Evolutionary conservation across 352 stramenopile genomes (phyloP).

Genomic region (Globisporangium canariense): DNA sequence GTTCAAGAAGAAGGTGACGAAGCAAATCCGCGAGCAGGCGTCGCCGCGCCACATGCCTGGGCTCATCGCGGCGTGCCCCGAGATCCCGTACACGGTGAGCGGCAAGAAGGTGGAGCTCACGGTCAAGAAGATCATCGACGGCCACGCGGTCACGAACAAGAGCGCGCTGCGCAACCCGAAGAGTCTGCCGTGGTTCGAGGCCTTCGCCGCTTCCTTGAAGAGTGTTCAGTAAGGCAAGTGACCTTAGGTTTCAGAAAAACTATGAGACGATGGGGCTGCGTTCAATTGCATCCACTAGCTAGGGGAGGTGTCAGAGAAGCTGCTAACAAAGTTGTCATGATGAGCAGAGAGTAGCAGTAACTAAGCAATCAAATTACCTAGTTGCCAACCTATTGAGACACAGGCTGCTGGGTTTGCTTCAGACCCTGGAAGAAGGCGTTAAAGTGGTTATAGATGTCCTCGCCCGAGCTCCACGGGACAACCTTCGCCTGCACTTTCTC

Average conservation of each 20-base stretch:
- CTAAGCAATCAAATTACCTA: too few relatives aligned
- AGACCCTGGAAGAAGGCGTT: slow-evolving; percentile 12
- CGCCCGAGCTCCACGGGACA: slow-evolving; percentile 55
- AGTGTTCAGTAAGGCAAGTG: neutral
- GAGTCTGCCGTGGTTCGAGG: slow-evolving; percentile 54
- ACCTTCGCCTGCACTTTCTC: slow-evolving; percentile 41
- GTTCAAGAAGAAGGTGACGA: slow-evolving; percentile 54
- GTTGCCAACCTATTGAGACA: neutral
- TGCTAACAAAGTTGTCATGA: neutral
- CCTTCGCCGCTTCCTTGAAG: slow-evolving; percentile 35
- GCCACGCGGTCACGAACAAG: slow-evolving; percentile 51
- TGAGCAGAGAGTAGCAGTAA: neutral
- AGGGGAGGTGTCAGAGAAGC: neutral
- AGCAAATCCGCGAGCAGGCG: slow-evolving; percentile 52
- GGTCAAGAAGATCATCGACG: slow-evolving; percentile 76
- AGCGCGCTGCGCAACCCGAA: slow-evolving; percentile 69
- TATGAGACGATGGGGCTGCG: neutral
- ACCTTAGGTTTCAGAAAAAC: neutral
- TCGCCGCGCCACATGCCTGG: slow-evolving; percentile 69
- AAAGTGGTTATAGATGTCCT: slow-evolving; percentile 62
- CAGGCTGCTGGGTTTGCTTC: neutral
- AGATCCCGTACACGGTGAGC: slow-evolving; percentile 76
- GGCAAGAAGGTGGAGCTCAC: slow-evolving; percentile 83
- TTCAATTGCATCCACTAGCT: neutral
- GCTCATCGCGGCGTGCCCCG: slow-evolving; percentile 55